phyloP scores from a whole-genome alignment of 176 grass and related monocot species.

The Raddia guianensis region DNA sequence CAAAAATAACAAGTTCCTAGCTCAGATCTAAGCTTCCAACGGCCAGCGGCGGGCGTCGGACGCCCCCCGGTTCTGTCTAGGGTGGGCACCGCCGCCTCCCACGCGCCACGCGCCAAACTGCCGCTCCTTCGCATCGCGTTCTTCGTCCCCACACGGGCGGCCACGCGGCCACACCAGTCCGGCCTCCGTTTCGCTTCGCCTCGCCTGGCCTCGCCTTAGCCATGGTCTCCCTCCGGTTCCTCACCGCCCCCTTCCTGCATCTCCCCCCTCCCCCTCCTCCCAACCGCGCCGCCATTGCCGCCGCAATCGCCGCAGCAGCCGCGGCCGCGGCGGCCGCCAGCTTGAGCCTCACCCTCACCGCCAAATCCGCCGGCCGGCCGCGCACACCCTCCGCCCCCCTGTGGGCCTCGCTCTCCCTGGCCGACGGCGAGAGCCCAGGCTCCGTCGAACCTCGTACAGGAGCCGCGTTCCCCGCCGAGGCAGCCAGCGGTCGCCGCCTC shows the following conservation, averaged over 20 bases:
- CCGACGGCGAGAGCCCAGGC: constrained; percentile 30
- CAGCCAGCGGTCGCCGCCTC: constrained; percentile 52
- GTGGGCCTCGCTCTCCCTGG: constrained; percentile 78
- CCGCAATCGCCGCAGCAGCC: constrained; percentile 41
- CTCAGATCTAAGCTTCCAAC: too few species aligned
- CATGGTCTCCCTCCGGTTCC: constrained; percentile 55
- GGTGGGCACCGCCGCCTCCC: too few species aligned
- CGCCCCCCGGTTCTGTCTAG: too few species aligned
- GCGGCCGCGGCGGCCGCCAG: constrained; percentile 39
- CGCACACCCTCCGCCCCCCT: constrained; percentile 36
- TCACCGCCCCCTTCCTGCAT: constrained; percentile 33
- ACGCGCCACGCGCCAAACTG: constrained; percentile 19
- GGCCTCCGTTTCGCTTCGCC: background rate
- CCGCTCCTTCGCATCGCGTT: constrained; percentile 29
- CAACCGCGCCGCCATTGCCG: constrained; percentile 31
- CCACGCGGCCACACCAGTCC: background rate
- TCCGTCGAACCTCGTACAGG: constrained; percentile 65
- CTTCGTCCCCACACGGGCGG: constrained; percentile 31
- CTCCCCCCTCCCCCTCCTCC: constrained; percentile 18
- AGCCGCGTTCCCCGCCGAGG: constrained; percentile 54
- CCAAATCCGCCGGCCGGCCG: constrained; percentile 36
- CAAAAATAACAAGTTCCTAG: too few species aligned
- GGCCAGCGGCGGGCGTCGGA: too few species aligned
- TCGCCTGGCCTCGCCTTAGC: constrained; percentile 24
- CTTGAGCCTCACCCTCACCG: constrained; percentile 40